A percentile compares a stretch with the other conserved stretches of the same genome.
Evolutionary conservation across 192 early-diverging fungal genomes (phyloP).

Genomic region (Umbelopsis sp.): DNA sequence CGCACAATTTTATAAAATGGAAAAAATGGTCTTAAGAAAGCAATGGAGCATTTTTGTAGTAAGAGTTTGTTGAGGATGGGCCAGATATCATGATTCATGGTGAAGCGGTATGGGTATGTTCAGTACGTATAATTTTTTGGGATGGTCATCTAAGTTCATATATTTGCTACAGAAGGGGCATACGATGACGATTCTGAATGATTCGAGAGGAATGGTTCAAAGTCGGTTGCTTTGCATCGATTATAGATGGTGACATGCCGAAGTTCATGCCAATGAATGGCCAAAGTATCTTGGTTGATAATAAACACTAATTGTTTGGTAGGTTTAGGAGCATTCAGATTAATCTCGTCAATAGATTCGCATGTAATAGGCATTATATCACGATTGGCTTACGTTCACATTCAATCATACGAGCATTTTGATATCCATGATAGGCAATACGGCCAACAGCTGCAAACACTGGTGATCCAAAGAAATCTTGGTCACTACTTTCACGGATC

Average conservation of each 20-base stretch:
- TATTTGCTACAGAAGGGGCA: not conserved
- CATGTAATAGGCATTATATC: not conserved
- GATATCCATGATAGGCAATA: slow-evolving; percentile 7
- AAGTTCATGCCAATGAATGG: not conserved
- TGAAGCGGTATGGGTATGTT: not conserved
- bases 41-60: not conserved
- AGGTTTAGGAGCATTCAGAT: not conserved
- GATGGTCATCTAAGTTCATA: not conserved
- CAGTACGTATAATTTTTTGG: no score
- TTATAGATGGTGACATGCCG: not conserved
- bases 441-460: not conserved
- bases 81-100: not conserved
- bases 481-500: not conserved
- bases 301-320: not conserved
- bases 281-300: not conserved
- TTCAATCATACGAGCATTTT: not conserved
- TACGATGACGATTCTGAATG: not conserved
- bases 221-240: not conserved
- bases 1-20: not conserved
- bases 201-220: not conserved
- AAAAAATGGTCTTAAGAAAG: not conserved
- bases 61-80: not conserved
- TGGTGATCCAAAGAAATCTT: not conserved
- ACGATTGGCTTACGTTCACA: not conserved
- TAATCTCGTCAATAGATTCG: not conserved